Percentiles rank a stretch among this genome's conserved stretches.
Conservation (phyloP, 2,329 filamentous ascomycete genomes). For the Colletotrichum graminicola region DNA sequence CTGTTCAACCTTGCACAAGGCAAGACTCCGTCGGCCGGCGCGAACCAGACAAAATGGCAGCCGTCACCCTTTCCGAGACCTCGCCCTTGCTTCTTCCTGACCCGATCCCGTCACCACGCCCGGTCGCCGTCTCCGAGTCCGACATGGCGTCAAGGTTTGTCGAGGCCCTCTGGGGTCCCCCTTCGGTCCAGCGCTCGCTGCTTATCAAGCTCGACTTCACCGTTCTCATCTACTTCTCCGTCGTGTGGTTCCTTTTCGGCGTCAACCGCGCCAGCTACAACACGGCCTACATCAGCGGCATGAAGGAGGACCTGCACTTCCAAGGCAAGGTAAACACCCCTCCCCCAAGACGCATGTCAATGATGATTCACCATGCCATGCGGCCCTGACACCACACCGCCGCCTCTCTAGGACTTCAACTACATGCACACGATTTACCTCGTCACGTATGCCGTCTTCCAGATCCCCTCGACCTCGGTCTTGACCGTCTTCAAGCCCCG, state of each 20-base stretch:
- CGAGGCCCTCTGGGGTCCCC: constrained; percentile 33
- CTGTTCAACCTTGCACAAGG: constrained; percentile 13
- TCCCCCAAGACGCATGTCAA: not conserved
- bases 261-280: constrained; percentile 58
- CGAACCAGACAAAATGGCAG: constrained; percentile 13
- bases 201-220: constrained; percentile 57
- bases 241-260: constrained; percentile 62
- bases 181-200: constrained; percentile 46
- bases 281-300: constrained; percentile 58
- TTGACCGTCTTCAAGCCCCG: constrained; percentile 32
- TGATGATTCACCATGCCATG: not conserved
- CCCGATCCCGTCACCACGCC: not conserved
- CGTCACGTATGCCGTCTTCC: constrained; percentile 58
- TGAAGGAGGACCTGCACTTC: constrained; percentile 54
- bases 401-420: constrained; percentile 49
- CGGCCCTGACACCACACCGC: not conserved
- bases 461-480: constrained; percentile 58
- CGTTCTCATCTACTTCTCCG: constrained; percentile 57
- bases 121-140: not conserved
- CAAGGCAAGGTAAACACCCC: constrained; percentile 47
- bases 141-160: constrained; percentile 24
- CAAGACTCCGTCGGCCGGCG: not conserved
- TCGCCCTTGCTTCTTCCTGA: constrained; percentile 25
- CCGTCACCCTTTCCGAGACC: constrained; percentile 10
- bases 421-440: constrained; percentile 53